A percentile compares a stretch with the other conserved stretches of the same genome.
Conservation (phyloP, 306 rosid genomes). For the Begonia masoniana region DNA sequence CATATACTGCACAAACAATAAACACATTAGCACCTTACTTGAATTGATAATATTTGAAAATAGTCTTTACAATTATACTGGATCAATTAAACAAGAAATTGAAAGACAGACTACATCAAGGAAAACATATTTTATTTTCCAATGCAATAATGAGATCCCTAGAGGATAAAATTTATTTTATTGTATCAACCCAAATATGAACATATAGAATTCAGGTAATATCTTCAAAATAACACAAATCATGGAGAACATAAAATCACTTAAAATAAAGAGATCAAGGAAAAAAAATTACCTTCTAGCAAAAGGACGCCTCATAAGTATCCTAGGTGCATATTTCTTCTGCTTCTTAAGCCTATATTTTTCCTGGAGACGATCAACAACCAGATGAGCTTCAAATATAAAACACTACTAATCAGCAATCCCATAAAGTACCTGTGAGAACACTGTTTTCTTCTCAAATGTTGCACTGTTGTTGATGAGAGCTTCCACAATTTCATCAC, state of each 20-base stretch:
- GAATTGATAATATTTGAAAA: too few relatives aligned
- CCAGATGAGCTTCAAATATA: constrained; percentile 6
- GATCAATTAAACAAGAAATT: too few relatives aligned
- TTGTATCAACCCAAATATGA: too few relatives aligned
- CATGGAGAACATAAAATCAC: neutral
- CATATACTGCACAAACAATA: constrained; percentile 47
- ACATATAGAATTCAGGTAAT: too few relatives aligned
- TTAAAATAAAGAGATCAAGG: neutral
- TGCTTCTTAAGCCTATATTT: constrained; percentile 87
- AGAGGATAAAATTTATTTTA: too few relatives aligned
- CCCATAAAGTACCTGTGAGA: constrained; percentile 63
- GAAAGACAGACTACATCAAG: too few relatives aligned
- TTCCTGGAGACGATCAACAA: constrained; percentile 44
- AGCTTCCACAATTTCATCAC: constrained; percentile 86
- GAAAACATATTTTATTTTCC: too few relatives aligned
- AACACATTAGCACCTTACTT: neutral
- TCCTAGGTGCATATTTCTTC: constrained; percentile 90
- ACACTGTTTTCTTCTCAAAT: constrained; percentile 76
- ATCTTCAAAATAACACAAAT: too few relatives aligned
- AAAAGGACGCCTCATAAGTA: constrained; percentile 73
- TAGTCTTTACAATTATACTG: too few relatives aligned
- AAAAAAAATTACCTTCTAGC: constrained; percentile 43
- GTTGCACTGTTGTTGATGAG: constrained; percentile 83
- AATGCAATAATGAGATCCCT: too few relatives aligned
- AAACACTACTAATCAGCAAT: neutral